These are phyloP conservation scores for Leccinellum albellum DNA, from an alignment of 768 basidiomycete genomes.

Conservation along the genomic window DNA sequence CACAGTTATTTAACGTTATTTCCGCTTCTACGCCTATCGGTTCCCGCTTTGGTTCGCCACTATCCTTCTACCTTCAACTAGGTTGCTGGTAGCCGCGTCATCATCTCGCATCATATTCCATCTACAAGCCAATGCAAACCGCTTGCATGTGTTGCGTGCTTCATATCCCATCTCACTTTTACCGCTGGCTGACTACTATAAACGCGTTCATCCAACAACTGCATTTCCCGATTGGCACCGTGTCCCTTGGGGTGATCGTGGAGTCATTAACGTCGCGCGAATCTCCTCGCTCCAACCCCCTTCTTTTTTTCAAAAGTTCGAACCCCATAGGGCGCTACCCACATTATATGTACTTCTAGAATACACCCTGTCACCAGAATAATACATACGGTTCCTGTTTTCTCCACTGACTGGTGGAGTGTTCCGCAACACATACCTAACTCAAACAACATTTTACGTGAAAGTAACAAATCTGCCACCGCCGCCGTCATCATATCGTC, in stretches of 20 bases:
- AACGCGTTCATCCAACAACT: neutral
- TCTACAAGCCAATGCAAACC: neutral
- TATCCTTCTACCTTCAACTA: neutral
- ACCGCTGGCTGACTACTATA: neutral
- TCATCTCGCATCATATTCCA: neutral
- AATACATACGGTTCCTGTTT: neutral
- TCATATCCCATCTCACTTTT: neutral
- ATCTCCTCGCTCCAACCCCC: neutral
- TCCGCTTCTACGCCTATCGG: slow-evolving; percentile 8
- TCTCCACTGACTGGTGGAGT: neutral
- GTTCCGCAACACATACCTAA: neutral
- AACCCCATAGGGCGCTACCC: neutral
- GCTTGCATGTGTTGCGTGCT: neutral
- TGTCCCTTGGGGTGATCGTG: neutral
- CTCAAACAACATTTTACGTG: neutral
- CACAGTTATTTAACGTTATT: slow-evolving; percentile 7
- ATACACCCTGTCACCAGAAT: neutral
- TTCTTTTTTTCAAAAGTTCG: neutral
- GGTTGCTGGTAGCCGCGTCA: neutral
- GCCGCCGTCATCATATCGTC: neutral
- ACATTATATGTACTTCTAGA: neutral
- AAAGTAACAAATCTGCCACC: neutral
- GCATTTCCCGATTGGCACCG: neutral
- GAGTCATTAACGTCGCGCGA: neutral
- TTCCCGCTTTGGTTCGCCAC: neutral